Evolutionary conservation across 179 eudicot genomes (phyloP).

Genomic region (Spinacia oleracea): DNA sequence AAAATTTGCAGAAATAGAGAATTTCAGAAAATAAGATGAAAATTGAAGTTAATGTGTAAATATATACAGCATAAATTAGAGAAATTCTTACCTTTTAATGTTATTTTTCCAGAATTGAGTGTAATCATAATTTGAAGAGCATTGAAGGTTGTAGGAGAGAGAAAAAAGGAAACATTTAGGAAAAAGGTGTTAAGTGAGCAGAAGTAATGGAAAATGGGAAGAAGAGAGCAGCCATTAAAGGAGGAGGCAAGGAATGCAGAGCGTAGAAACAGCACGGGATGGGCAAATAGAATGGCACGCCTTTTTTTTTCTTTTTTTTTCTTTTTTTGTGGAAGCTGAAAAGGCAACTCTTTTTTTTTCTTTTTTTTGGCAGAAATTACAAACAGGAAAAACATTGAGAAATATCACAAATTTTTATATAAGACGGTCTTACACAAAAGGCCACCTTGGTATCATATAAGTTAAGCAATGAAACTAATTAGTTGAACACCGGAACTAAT

Average conservation of each 20-base stretch:
- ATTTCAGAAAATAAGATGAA: background rate
- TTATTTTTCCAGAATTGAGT: background rate
- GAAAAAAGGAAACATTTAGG: background rate
- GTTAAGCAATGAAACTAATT: no score
- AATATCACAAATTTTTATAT: no score
- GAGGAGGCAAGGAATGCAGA: background rate
- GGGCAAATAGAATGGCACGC: conserved; percentile 6
- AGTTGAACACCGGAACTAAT: no score
- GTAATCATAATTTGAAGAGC: background rate
- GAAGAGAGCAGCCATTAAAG: conserved; percentile 20
- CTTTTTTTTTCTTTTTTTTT: background rate
- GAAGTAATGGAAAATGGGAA: background rate
- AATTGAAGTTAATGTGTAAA: background rate
- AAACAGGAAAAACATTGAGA: no score
- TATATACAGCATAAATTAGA: background rate
- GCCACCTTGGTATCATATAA: no score
- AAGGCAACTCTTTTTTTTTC: background rate
- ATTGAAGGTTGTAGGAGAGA: background rate
- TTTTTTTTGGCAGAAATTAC: no score
- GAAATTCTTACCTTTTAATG: background rate
- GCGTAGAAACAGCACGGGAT: conserved; percentile 9
- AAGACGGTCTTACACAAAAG: no score
- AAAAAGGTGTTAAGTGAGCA: background rate
- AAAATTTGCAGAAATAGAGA: background rate
- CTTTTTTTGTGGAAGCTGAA: background rate